Percentiles rank a stretch among this genome's conserved stretches.
phyloP scores from a whole-genome alignment of 2,329 filamentous ascomycete genomes.

The Ophiosphaerella narmari region DNA sequence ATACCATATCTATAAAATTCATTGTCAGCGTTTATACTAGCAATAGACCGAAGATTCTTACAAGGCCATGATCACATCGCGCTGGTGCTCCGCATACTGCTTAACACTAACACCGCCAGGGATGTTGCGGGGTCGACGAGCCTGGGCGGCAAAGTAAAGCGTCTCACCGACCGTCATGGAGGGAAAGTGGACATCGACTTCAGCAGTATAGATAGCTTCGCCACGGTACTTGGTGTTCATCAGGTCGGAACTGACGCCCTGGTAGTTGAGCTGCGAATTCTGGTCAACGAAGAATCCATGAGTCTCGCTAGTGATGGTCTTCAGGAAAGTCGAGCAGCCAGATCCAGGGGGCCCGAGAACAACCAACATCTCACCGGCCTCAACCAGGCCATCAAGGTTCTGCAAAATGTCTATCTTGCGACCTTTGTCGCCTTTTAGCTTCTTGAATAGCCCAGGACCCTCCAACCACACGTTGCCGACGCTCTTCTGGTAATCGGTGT shows the following conservation, averaged over 20 bases:
- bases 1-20: slow-evolving; percentile 63
- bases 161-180: slow-evolving; percentile 79
- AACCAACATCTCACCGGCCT: slow-evolving; percentile 75
- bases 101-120: slow-evolving; percentile 62
- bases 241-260: slow-evolving; percentile 71
- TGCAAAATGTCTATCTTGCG: slow-evolving; percentile 67
- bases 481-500: slow-evolving; percentile 57
- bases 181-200: slow-evolving; percentile 82
- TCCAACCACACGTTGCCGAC: slow-evolving; percentile 55
- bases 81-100: slow-evolving; percentile 65
- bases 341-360: slow-evolving; percentile 71
- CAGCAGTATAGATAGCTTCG: slow-evolving; percentile 85
- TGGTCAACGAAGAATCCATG: slow-evolving; percentile 77
- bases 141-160: slow-evolving; percentile 74
- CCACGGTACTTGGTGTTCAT: slow-evolving; percentile 81
- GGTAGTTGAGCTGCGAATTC: slow-evolving; percentile 78
- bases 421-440: slow-evolving; percentile 37
- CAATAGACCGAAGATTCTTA: neutral
- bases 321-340: slow-evolving; percentile 83
- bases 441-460: slow-evolving; percentile 45
- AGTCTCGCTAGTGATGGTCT: slow-evolving; percentile 81
- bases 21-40: neutral
- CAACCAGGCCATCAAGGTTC: slow-evolving; percentile 69
- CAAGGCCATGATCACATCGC: slow-evolving; percentile 68
- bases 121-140: slow-evolving; percentile 66